These are phyloP conservation scores for Picochlorum sp. DNA, from an alignment of 139 green algal genomes.

Conservation along the genomic window DNA sequence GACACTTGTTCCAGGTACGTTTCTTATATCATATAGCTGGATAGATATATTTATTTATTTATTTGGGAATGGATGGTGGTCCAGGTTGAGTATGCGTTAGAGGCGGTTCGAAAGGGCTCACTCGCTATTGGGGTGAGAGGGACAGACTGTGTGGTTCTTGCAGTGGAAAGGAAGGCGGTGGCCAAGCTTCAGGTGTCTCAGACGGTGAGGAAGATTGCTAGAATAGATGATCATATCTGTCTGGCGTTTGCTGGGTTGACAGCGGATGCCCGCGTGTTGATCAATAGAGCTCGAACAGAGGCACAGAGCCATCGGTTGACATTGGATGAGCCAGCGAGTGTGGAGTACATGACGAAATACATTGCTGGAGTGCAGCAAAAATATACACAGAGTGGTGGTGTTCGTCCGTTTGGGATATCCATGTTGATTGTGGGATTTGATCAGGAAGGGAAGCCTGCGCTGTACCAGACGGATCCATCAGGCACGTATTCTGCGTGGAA, in stretches of 20 bases:
- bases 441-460: slow-evolving; percentile 43
- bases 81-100: slow-evolving; percentile 96
- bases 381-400: slow-evolving; percentile 95
- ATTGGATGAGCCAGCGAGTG: slow-evolving; percentile 71
- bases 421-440: slow-evolving; percentile 94
- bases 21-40: no score
- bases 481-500: slow-evolving; percentile 96
- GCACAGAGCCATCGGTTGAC: slow-evolving; percentile 77
- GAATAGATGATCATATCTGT: slow-evolving; percentile 93
- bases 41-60: no score
- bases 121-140: slow-evolving; percentile 90
- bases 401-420: slow-evolving; percentile 96
- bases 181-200: slow-evolving; percentile 92
- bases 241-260: slow-evolving; percentile 94
- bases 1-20: slow-evolving; percentile 64
- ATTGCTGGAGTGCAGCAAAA: slow-evolving; percentile 85
- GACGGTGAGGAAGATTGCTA: slow-evolving; percentile 94
- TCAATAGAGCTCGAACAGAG: slow-evolving; percentile 89
- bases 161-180: slow-evolving; percentile 90
- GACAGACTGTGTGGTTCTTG: slow-evolving; percentile 82
- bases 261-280: slow-evolving; percentile 90
- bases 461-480: slow-evolving; percentile 96
- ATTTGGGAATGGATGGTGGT: slow-evolving; percentile 35
- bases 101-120: slow-evolving; percentile 91
- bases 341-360: slow-evolving; percentile 89